Evolutionary conservation across 2,329 filamentous ascomycete genomes (phyloP), one percentile per base, ranked within the genome.

Genomic region (Fusarium veterinarium): DNA sequence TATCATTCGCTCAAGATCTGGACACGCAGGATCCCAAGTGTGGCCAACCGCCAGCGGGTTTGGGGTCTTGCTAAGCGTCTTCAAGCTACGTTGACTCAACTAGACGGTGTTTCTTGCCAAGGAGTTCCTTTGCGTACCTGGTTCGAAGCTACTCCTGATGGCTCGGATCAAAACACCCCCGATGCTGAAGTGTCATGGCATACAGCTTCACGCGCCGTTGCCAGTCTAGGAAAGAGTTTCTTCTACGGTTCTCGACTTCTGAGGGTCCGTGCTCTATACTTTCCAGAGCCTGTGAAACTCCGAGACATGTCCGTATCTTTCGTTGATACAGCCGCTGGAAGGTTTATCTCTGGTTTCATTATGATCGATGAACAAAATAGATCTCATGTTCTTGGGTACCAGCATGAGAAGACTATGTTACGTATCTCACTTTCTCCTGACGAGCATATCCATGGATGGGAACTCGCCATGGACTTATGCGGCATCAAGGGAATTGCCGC

Each of bases 1-100:
- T 68, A 71, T 23, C 23, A 53, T 4, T 64, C 55, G 0, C 16
- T 55, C 0, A 30, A 33, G 2, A 33, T 30, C 2, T 55, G 52
- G 63, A 11, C 37, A 6, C 13, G 5, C 2, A 45, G 52, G 25
- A 40, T 59, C 30, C 63, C 60, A 12, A 23, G n/a, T 23, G 25
- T 72, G 42, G 5, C 8, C 8, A 74, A 73, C 31, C 70, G 72
- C 12, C 52, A 25, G n/a, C 70, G 67, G 1, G 23, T 69, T 13
- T 71, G 58, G 67, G 23, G 33, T 1, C 59, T 71, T 11, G 30
- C 61, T 0, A 58, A 69, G 19, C 5, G 3, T 1, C 51, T 73
- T 6, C 55, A 63, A 40, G 16, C n/a, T 0, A 35, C 16, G 0
- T 5, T 57, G 0, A 25, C 9, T 9, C 41, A 37, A 3, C 4